Evolutionary conservation across 1,139 yeast genomes (phyloP), one percentile per base, ranked within the genome.

Genomic region (Saccharomycopsis crataegensis): DNA sequence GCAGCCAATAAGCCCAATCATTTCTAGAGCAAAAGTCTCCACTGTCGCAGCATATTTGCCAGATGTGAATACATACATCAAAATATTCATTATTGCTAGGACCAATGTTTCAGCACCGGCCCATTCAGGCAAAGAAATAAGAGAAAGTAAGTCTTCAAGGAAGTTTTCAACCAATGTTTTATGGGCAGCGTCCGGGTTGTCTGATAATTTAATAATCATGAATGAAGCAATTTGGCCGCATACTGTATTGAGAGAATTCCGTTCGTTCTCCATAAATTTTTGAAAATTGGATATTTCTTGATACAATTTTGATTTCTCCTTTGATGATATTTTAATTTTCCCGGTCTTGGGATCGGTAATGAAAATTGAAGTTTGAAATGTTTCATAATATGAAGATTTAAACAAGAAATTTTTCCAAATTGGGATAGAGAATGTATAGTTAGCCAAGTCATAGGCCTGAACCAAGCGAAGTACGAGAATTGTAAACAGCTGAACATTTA

Each of bases 121-220:
- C 79, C 84, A 86, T 55, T 80, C 83, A 0, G 89, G 86, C 14
- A 65, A 66, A 2, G 70, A 64, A 2, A 84, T 61, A 53, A 84
- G 67, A 0, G 62, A 60, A 6, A 80, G 58, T 37, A 86, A 67
- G 61, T 87, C 95, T 44, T 77, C 78, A 1, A 82, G 61, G 36
- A 83, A 70, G 11, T 74, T 61, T 43, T 82, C 86, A 44, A 85
- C 63, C 0, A 74, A 61, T 34, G 66, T 69, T 46, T 74, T 77
- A 32, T 65, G 66, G n/a, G 69, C 67, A 1, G 73, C 58, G 14
- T 74, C 76, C 8, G 72, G 64, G 22, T 68, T 69, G 5, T 69
- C 67, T 4, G 71, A 58, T 2, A 82, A 62, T 53, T 70, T 73
- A 1, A 69, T 66, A 2, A 77, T 60, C 12, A 81, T 62, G 2